Evolutionary conservation across 108 stramenopile genomes (phyloP).

Genomic region (Epipyxis sp.): DNA sequence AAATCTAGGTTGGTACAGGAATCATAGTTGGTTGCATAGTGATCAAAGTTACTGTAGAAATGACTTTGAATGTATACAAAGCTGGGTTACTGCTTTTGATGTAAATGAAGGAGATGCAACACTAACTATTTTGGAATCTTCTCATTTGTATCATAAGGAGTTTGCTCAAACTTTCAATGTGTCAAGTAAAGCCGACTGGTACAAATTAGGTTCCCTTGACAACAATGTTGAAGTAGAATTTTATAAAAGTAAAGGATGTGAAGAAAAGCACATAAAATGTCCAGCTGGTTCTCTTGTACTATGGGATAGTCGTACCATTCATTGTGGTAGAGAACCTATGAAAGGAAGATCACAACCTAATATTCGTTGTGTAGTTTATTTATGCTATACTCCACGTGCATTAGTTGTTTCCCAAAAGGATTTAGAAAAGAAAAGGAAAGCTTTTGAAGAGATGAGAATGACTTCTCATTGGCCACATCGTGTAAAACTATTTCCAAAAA

Average conservation of each 20-base stretch:
- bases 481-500: background rate
- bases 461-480: slow-evolving; percentile 9
- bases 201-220: background rate
- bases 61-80: background rate
- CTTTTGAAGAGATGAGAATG: background rate
- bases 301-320: background rate
- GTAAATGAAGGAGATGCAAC: background rate
- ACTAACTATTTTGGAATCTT: background rate
- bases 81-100: background rate
- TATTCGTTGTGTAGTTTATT: background rate
- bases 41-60: slow-evolving; percentile 1
- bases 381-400: background rate
- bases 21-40: background rate
- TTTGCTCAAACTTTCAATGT: background rate
- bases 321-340: background rate
- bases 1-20: background rate
- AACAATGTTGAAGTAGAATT: no score
- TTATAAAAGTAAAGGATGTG: background rate
- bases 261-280: background rate
- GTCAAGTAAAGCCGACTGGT: background rate
- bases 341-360: background rate
- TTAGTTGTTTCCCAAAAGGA: background rate
- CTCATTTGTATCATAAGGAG: background rate
- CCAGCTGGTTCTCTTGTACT: background rate
- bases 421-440: background rate